Evolutionary conservation across 2,329 filamentous ascomycete genomes (phyloP), one percentile per base, ranked within the genome.

Genomic region (Xylariales sp.): DNA sequence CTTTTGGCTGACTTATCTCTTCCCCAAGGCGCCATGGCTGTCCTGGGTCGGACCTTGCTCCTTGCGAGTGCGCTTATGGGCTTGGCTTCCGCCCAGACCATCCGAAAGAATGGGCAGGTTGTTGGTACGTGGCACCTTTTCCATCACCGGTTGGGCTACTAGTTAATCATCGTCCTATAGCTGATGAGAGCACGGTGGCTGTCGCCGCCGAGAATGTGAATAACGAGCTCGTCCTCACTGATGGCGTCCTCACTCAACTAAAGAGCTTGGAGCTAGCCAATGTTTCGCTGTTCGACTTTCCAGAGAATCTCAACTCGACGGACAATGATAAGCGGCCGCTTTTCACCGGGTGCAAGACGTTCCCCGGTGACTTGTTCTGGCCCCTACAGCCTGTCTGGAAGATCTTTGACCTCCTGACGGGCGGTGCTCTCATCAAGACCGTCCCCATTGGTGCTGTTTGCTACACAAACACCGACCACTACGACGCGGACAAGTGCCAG

Each of bases 361-460:
- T 72, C 58, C 78, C 77, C 0, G 75, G 76, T 3, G 78, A 79
- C 18, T 28, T 62, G 7, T 54, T 73, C 1, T 79, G 74, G 65
- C 77, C 78, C 2, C 56, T 58, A 12, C 63, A 70, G 23, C 10
- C 69, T 10, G 67, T 73, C n/a, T 80, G 78, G 78, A 75, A 75
- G 59, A 62, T 70, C 34, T 68, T 78, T 46, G 62, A 78, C 63
- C 57, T 71, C 23, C 67, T 77, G 8, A 68, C 72, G 4, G 77
- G 76, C 28, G 77, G 76, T 12, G 73, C 74, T 12, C 36, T 62
- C 10, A 68, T 68, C 56, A 72, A 77, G 69, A 78, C 78, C 0
- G 67, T 77, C 1, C 80, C 79, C 0, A 69, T 79, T 6, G 78
- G 74, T 3, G 76, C 78, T 5, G 67, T 72, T 2, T 81, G 79